These are phyloP conservation scores for Chloris gayana DNA, from an alignment of 176 grass and related monocot genomes.

Conservation along the genomic window DNA sequence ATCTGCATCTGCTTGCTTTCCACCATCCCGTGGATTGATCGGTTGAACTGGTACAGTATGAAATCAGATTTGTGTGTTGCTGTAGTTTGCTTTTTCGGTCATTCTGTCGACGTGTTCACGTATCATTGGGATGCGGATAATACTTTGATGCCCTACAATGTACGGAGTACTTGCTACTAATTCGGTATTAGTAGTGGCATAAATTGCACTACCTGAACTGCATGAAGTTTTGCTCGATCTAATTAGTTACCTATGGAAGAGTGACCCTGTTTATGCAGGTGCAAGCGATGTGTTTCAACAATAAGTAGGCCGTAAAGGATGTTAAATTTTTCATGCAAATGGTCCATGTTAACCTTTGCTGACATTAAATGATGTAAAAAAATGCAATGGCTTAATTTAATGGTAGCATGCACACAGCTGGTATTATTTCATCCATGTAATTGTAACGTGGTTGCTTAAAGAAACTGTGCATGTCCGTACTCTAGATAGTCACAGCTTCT, in stretches of 20 bases:
- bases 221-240: neutral
- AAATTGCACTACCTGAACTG: neutral
- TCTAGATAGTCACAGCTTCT: neutral
- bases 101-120: neutral
- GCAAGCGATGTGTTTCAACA: neutral
- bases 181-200: neutral
- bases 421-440: neutral
- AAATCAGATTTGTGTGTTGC: neutral
- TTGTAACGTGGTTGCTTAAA: neutral
- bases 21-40: neutral
- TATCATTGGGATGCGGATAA: neutral
- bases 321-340: neutral
- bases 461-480: neutral
- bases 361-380: too few species aligned
- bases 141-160: neutral
- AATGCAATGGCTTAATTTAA: too few species aligned
- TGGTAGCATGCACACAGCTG: neutral
- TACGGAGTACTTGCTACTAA: neutral
- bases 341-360: too few species aligned
- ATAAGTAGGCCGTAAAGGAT: neutral
- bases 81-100: neutral
- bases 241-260: neutral
- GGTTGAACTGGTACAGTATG: neutral
- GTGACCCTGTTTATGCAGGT: neutral
- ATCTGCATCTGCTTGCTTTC: conserved; percentile 2